Percentiles rank a stretch among this genome's conserved stretches.
These are phyloP conservation scores for Neurospora sp. DNA, from an alignment of 495 filamentous ascomycete genomes.

Conservation along the genomic window DNA sequence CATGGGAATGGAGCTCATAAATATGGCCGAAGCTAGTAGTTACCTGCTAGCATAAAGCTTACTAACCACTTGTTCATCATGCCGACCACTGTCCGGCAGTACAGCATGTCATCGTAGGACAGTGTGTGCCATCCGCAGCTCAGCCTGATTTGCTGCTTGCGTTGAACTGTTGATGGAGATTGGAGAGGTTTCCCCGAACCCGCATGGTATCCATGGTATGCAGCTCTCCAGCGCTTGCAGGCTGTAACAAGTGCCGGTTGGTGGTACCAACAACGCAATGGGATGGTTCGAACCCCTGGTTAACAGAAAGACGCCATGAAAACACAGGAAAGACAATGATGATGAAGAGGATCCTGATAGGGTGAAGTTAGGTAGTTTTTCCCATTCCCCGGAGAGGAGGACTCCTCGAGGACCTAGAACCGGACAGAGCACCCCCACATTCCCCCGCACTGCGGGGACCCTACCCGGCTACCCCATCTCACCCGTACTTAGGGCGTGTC, in stretches of 20 bases:
- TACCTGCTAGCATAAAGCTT: background rate
- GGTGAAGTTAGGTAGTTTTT: background rate
- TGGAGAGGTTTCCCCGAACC: background rate
- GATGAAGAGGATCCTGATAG: background rate
- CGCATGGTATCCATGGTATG: background rate
- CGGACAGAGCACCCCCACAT: background rate
- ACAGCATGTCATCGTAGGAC: background rate
- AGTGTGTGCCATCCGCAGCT: background rate
- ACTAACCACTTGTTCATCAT: background rate
- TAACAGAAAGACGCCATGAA: background rate
- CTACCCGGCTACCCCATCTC: background rate
- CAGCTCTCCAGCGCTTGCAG: background rate
- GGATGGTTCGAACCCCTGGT: background rate
- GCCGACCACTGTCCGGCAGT: background rate
- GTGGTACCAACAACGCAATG: background rate
- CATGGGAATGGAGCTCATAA: background rate
- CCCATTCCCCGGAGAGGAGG: background rate
- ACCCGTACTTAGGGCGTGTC: too few relatives aligned
- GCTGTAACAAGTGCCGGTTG: background rate
- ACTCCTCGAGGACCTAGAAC: background rate
- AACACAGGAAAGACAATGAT: background rate
- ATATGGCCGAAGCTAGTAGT: background rate
- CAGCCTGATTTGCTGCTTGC: background rate
- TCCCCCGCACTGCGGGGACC: background rate
- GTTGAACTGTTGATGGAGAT: background rate